phyloP scores from a whole-genome alignment of 768 basidiomycete genomes.

The Crucibulum laeve region DNA sequence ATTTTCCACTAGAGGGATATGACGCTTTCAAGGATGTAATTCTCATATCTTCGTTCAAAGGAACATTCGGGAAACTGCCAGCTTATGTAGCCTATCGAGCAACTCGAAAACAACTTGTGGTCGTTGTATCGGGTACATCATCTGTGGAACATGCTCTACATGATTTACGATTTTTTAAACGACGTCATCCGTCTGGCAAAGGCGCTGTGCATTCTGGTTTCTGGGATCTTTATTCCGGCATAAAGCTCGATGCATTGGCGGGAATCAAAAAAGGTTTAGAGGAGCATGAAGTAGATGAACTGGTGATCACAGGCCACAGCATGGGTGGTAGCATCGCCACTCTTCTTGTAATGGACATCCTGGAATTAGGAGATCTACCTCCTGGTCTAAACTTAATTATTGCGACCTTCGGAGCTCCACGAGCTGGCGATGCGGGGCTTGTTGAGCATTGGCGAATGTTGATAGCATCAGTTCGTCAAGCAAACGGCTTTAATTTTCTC shows the following conservation, averaged over 20 bases:
- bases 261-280: slow-evolving; percentile 33
- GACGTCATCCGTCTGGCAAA: slow-evolving; percentile 30
- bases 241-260: slow-evolving; percentile 25
- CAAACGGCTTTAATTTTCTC: slow-evolving; percentile 31
- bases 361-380: slow-evolving; percentile 18
- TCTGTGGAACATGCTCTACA: slow-evolving; percentile 38
- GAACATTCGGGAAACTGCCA: slow-evolving; percentile 38
- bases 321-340: slow-evolving; percentile 53
- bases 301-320: slow-evolving; percentile 54
- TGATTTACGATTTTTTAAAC: slow-evolving; percentile 37
- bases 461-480: slow-evolving; percentile 25
- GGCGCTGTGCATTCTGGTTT: slow-evolving; percentile 51
- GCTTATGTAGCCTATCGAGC: slow-evolving; percentile 44
- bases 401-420: slow-evolving; percentile 47
- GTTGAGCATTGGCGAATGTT: slow-evolving; percentile 36
- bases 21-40: slow-evolving; percentile 26
- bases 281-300: slow-evolving; percentile 29
- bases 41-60: slow-evolving; percentile 34
- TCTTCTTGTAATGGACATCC: slow-evolving; percentile 42
- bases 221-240: slow-evolving; percentile 46
- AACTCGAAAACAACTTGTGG: slow-evolving; percentile 37
- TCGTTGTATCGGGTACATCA: slow-evolving; percentile 50
- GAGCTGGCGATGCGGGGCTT: slow-evolving; percentile 41
- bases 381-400: slow-evolving; percentile 32
- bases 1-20: slow-evolving; percentile 51